Evolutionary conservation across 306 rosid species (phyloP).

Genomic region (Mimosa pudica): DNA sequence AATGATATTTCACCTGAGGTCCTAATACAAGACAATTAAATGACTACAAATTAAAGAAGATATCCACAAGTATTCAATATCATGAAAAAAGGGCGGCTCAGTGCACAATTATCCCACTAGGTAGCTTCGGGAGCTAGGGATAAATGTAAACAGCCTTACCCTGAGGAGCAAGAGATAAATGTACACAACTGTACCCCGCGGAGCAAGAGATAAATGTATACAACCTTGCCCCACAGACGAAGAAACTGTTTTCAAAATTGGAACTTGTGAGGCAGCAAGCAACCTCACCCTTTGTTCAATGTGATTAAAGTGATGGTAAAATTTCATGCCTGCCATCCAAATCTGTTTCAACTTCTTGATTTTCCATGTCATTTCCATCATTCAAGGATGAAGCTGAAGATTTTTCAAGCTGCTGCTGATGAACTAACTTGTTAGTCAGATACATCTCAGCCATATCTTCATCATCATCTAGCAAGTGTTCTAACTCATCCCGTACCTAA

Average conservation of each 20-base stretch:
- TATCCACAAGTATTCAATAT: not conserved
- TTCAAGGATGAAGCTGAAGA: constrained; percentile 66
- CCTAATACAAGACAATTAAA: constrained; percentile 42
- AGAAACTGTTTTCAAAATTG: too few relatives aligned
- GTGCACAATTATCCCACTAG: too few relatives aligned
- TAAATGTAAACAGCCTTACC: too few relatives aligned
- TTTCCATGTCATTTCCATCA: constrained; percentile 44
- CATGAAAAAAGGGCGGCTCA: too few relatives aligned
- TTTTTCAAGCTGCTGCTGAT: constrained; percentile 60
- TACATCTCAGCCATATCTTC: constrained; percentile 99
- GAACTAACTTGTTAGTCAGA: constrained; percentile 73
- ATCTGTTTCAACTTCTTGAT: constrained; percentile 44
- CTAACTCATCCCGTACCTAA: constrained; percentile 90
- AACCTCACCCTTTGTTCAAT: not conserved
- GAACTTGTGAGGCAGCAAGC: too few relatives aligned
- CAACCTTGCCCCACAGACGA: too few relatives aligned
- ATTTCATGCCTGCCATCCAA: constrained; percentile 54
- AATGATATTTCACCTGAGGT: constrained; percentile 56
- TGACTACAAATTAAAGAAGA: not conserved
- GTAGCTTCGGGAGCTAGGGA: too few relatives aligned
- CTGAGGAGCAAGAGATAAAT: too few relatives aligned
- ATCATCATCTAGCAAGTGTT: constrained; percentile 91
- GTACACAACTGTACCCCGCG: too few relatives aligned
- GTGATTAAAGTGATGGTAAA: constrained; percentile 25
- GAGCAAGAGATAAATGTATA: too few relatives aligned